phyloP scores from a whole-genome alignment of 2,329 filamentous ascomycete genomes.

The Myriosclerotinia duriaeana region DNA sequence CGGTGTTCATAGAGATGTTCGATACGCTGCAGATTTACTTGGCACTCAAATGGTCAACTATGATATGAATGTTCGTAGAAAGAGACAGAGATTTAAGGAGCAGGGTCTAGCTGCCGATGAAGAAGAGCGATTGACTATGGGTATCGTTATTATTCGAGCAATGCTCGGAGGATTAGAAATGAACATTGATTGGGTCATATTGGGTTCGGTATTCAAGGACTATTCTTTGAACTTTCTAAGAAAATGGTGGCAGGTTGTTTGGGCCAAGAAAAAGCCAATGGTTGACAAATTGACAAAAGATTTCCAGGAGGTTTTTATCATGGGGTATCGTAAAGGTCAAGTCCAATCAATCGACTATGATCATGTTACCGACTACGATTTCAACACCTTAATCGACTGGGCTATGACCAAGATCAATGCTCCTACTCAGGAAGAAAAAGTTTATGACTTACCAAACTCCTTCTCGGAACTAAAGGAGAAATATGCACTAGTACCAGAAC shows the following conservation, averaged over 20 bases:
- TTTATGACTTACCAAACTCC: conserved; percentile 49
- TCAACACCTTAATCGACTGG: conserved; percentile 67
- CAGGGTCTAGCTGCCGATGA: conserved; percentile 43
- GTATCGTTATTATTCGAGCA: conserved; percentile 57
- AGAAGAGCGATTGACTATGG: conserved; percentile 53
- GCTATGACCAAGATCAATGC: conserved; percentile 48
- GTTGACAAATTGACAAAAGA: conserved; percentile 58
- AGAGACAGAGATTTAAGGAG: conserved; percentile 37
- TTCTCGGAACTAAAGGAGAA: conserved; percentile 47
- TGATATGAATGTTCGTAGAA: conserved; percentile 17
- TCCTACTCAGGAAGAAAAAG: conserved; percentile 44
- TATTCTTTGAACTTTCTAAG: conserved; percentile 53
- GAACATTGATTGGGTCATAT: conserved; percentile 59
- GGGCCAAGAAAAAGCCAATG: conserved; percentile 52
- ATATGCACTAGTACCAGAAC: conserved; percentile 38
- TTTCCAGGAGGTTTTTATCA: conserved; percentile 65
- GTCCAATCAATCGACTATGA: conserved; percentile 64
- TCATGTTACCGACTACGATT: conserved; percentile 64
- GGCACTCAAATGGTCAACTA: conserved; percentile 24
- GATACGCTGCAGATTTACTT: conserved; percentile 18
- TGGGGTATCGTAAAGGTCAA: conserved; percentile 63
- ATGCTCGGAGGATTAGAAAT: conserved; percentile 61
- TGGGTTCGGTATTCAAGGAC: conserved; percentile 56
- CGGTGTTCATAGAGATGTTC: conserved; percentile 22
- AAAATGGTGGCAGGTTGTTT: conserved; percentile 55